A percentile compares a stretch with the other conserved stretches of the same genome.
phyloP scores from a whole-genome alignment of 2,329 filamentous ascomycete genomes.

The Aspergillus puulaauensis region DNA sequence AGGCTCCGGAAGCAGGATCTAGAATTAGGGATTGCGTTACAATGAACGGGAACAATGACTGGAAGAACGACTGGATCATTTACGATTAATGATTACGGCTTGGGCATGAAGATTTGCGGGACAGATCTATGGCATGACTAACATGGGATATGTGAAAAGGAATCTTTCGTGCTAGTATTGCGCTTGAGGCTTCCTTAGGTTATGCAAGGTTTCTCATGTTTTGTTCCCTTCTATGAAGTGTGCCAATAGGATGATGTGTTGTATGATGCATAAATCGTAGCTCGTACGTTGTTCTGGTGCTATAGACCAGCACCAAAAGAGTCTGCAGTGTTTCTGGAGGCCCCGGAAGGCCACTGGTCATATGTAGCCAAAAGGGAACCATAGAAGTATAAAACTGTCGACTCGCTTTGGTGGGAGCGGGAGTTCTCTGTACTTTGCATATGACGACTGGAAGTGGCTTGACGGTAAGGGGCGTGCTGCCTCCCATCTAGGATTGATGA shows the following conservation, averaged over 20 bases:
- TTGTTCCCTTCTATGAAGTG: neutral
- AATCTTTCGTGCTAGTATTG: neutral
- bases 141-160: neutral
- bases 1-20: neutral
- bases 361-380: neutral
- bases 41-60: neutral
- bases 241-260: neutral
- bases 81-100: constrained; percentile 5
- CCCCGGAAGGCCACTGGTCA: neutral
- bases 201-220: neutral
- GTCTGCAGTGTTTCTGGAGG: neutral
- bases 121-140: constrained; percentile 1
- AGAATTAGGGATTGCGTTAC: neutral
- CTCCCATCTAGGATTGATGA: neutral
- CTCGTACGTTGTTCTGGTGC: neutral
- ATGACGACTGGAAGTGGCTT: neutral
- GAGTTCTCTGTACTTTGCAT: neutral
- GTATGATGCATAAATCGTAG: neutral
- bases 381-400: neutral
- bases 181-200: neutral
- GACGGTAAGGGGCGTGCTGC: neutral
- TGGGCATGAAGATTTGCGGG: constrained; percentile 1
- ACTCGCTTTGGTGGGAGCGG: neutral
- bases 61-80: neutral
- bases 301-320: neutral